Evolutionary conservation across 257 asterid species (phyloP).

Genomic region (Gynochthodes officinalis): DNA sequence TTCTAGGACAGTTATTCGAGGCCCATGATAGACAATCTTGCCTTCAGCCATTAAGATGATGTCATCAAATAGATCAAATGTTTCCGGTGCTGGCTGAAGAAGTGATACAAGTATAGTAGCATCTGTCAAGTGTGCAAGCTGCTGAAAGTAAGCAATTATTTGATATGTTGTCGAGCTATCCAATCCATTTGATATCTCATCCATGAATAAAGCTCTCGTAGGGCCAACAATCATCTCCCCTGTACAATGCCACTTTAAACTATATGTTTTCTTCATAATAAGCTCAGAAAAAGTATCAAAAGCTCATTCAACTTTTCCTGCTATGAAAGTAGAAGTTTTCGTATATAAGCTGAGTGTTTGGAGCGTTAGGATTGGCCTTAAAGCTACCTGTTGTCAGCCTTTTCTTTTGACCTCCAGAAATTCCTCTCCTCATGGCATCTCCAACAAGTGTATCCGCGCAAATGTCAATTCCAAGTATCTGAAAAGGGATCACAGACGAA

Average conservation of each 20-base stretch:
- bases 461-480: conserved; percentile 61
- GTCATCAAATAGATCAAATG: conserved; percentile 54
- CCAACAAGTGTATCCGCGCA: conserved; percentile 53
- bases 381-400: conserved; percentile 50
- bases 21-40: conserved; percentile 50
- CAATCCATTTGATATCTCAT: conserved; percentile 57
- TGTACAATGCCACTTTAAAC: conserved; percentile 3
- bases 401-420: conserved; percentile 66
- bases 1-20: conserved; percentile 34
- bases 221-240: conserved; percentile 72
- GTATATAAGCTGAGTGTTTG: background rate
- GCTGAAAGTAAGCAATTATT: conserved; percentile 44
- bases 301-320: too few species aligned
- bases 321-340: background rate
- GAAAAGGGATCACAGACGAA: conserved; percentile 2
- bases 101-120: conserved; percentile 50
- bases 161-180: conserved; percentile 63
- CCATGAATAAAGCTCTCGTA: conserved; percentile 52
- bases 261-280: too few species aligned
- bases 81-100: conserved; percentile 67
- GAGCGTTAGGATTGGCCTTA: background rate
- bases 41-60: conserved; percentile 58
- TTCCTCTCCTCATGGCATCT: conserved; percentile 62
- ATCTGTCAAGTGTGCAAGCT: conserved; percentile 44
- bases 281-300: too few species aligned